Evolutionary conservation across 1,284 basidiomycete species (phyloP), one percentile per base, ranked within the genome.

Genomic region (Vanrija pseudolonga): DNA sequence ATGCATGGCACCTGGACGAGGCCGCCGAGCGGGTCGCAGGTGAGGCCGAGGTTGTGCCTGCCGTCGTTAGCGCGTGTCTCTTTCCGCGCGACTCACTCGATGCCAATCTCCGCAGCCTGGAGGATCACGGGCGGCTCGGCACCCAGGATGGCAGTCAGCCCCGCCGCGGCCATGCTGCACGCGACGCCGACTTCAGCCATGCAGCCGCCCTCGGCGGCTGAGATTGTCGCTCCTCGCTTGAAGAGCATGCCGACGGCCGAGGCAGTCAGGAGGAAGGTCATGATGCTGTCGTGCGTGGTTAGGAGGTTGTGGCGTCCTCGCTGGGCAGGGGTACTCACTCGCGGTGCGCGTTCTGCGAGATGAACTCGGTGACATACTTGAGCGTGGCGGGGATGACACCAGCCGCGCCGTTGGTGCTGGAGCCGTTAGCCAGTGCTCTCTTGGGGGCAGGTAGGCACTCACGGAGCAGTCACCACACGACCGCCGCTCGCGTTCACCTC

Each of bases 171-270:
- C 73, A 75, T 75, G 9, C 64, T 65, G 47, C 67, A 68, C 2
- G 73, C 73, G 11, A 75, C 73, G 6, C 77, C 77, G 18, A 79
- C 76, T 55, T 77, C 76, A 9, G 72, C 78, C 78, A 79, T 79
- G 57, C 78, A 79, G 14, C 77, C 91, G 40, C 91, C 92, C 74
- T 98, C 94, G 0, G 95, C 94, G 9, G 94, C 95, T 42, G 87
- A 90, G 48, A 98, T 97, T 1, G 94, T 97, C 52, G 92, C 94
- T 20, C 94, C 94, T 51, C 94, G 84, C 73, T 98, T 98, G 81
- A 95, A 97, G 18, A 98, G 79, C 95, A 98, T 98, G 5, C 93
- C 93, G 51, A 97, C 79, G 2, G 93, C 92, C 0, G 88, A 80
- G 45, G 91, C 88, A 3, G 89, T 92, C 51, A 93, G 77, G 44